Evolutionary conservation across 306 rosid genomes (phyloP).

Genomic region (Trifolium subterraneum): DNA sequence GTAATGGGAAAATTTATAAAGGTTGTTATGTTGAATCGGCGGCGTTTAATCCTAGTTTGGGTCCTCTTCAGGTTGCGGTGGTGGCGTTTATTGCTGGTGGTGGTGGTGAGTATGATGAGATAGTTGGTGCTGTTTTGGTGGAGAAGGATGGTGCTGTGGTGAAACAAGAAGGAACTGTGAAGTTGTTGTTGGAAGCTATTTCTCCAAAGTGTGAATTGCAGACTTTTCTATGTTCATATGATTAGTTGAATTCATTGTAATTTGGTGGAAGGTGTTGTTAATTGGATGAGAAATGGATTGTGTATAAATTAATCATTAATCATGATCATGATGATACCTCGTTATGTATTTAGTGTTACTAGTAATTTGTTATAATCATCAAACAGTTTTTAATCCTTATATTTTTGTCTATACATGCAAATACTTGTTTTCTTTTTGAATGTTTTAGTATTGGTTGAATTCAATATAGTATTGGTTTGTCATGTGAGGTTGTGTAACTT

Average conservation of each 20-base stretch:
- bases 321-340: not conserved
- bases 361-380: too few species aligned
- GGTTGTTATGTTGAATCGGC: constrained; percentile 91
- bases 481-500: not conserved
- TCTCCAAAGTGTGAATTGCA: constrained; percentile 55
- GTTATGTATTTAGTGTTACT: too few species aligned
- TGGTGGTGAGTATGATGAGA: constrained; percentile 57
- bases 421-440: too few species aligned
- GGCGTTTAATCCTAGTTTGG: constrained; percentile 89
- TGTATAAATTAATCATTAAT: not conserved
- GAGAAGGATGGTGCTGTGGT: constrained; percentile 70
- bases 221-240: constrained; percentile 44
- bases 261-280: too few species aligned
- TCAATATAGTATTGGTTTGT: too few species aligned
- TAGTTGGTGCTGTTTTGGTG: constrained; percentile 69
- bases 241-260: not conserved
- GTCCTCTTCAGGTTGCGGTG: constrained; percentile 81
- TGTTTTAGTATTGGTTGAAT: too few species aligned
- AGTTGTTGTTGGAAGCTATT: constrained; percentile 59
- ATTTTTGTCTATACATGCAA: too few species aligned
- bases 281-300: not conserved
- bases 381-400: too few species aligned
- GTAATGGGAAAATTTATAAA: constrained; percentile 50
- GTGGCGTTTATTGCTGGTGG: constrained; percentile 71
- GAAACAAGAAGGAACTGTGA: constrained; percentile 70